These are phyloP conservation scores for Cladophialophora exuberans DNA, from an alignment of 2,329 filamentous ascomycete species.

Conservation along the genomic window DNA sequence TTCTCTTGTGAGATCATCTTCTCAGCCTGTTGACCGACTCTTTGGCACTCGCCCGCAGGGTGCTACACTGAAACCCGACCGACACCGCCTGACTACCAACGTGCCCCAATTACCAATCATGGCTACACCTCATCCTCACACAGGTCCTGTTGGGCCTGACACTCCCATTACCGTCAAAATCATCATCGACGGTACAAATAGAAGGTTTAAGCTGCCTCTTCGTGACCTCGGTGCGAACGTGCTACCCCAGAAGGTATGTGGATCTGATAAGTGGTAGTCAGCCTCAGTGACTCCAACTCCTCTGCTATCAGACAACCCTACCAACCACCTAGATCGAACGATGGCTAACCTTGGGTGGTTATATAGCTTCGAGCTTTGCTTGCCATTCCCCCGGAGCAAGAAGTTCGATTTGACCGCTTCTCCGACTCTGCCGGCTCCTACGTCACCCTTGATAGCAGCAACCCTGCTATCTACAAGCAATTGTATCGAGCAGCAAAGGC, in stretches of 20 bases:
- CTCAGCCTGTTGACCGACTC: slow-evolving; percentile 8
- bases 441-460: slow-evolving; percentile 75
- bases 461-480: slow-evolving; percentile 89
- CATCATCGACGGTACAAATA: slow-evolving; percentile 71
- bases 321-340: too few species aligned
- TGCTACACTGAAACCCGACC: slow-evolving; percentile 16
- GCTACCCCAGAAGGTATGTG: slow-evolving; percentile 80
- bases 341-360: slow-evolving; percentile 33
- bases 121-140: slow-evolving; percentile 46
- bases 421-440: slow-evolving; percentile 88
- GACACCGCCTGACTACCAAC: slow-evolving; percentile 38
- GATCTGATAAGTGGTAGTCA: slow-evolving; percentile 9
- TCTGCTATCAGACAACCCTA: background rate
- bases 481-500: slow-evolving; percentile 96
- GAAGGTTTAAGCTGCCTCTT: slow-evolving; percentile 87
- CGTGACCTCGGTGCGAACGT: slow-evolving; percentile 75
- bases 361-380: slow-evolving; percentile 71
- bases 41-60: slow-evolving; percentile 14
- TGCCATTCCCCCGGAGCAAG: slow-evolving; percentile 63
- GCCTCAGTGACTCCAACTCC: slow-evolving; percentile 12
- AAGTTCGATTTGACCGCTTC: slow-evolving; percentile 82
- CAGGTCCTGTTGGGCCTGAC: slow-evolving; percentile 61
- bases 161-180: slow-evolving; percentile 86
- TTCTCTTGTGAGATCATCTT: slow-evolving; percentile 14
- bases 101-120: slow-evolving; percentile 37